These are phyloP conservation scores for Boletus rufocinnamomeus DNA, from an alignment of 768 basidiomycete genomes.

Conservation along the genomic window DNA sequence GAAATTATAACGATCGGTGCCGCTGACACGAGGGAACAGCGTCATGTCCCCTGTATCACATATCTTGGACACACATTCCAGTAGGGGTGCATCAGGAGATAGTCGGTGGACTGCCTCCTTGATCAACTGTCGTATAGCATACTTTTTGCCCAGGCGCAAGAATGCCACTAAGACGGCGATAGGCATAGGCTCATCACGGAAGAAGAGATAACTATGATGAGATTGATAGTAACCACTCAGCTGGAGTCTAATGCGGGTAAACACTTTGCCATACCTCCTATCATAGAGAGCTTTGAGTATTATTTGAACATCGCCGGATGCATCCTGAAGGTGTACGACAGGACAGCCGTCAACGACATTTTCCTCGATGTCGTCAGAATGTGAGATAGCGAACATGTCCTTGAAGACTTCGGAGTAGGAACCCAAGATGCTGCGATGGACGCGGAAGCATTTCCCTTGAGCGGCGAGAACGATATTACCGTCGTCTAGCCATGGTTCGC, in stretches of 20 bases:
- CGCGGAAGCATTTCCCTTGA: slow-evolving; percentile 29
- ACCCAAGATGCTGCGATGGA: slow-evolving; percentile 32
- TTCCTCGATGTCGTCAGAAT: no score
- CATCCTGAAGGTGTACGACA: slow-evolving; percentile 1
- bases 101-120: slow-evolving; percentile 4
- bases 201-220: slow-evolving; percentile 9
- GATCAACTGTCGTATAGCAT: slow-evolving; percentile 9
- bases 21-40: slow-evolving; percentile 12
- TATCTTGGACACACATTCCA: neutral
- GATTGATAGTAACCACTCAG: neutral
- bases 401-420: slow-evolving; percentile 32
- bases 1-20: slow-evolving; percentile 16
- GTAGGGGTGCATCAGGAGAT: neutral
- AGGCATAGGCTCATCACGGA: slow-evolving; percentile 11
- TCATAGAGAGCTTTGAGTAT: slow-evolving; percentile 25
- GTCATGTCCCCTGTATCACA: neutral
- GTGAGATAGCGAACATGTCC: slow-evolving; percentile 22
- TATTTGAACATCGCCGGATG: slow-evolving; percentile 12
- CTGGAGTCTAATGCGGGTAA: neutral
- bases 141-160: no score
- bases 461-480: slow-evolving; percentile 31
- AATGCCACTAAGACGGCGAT: no score
- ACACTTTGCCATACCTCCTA: slow-evolving; percentile 11
- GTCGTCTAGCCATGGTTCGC: slow-evolving; percentile 18
- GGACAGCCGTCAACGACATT: slow-evolving; percentile 24